Percentiles rank a stretch among this genome's conserved stretches.
These are phyloP conservation scores for Backusella macrospora DNA, from an alignment of 192 early-diverging fungal genomes.

Conservation along the genomic window DNA sequence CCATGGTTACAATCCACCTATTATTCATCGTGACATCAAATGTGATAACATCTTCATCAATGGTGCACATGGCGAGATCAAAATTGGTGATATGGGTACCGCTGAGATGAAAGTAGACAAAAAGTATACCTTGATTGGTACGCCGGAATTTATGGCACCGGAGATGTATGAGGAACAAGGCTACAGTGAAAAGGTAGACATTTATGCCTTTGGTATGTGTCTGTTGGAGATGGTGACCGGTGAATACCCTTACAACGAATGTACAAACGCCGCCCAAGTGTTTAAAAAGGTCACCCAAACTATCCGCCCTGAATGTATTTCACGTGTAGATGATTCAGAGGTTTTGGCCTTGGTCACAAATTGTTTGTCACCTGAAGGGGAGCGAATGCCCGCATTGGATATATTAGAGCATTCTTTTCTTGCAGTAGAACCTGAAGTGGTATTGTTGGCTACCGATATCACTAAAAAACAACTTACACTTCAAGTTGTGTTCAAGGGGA, in stretches of 20 bases:
- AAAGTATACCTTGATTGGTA: constrained; percentile 81
- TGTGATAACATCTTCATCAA: constrained; percentile 90
- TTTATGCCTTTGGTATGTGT: constrained; percentile 87
- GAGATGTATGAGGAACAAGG: constrained; percentile 87
- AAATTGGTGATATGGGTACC: constrained; percentile 85
- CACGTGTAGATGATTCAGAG: constrained; percentile 63
- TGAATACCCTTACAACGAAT: constrained; percentile 82
- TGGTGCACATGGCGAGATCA: constrained; percentile 81
- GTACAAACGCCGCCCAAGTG: constrained; percentile 80
- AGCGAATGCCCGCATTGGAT: constrained; percentile 68
- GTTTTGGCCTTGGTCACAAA: constrained; percentile 64
- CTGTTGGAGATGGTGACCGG: constrained; percentile 84
- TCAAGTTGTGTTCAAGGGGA: constrained; percentile 78
- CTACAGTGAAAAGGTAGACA: constrained; percentile 84
- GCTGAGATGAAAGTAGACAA: constrained; percentile 82
- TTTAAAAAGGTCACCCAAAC: constrained; percentile 76
- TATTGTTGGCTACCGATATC: constrained; percentile 59
- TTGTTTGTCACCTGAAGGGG: constrained; percentile 67
- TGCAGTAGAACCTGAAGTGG: constrained; percentile 76
- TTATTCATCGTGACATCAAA: constrained; percentile 84
- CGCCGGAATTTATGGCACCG: constrained; percentile 83
- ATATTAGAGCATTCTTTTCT: constrained; percentile 76
- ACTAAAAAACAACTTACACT: constrained; percentile 68
- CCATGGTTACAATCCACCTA: constrained; percentile 76
- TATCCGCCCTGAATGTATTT: constrained; percentile 63